Base-by-base conservation (phyloP, 2,329 filamentous ascomycete species). In the Fusarium coicis region DNA sequence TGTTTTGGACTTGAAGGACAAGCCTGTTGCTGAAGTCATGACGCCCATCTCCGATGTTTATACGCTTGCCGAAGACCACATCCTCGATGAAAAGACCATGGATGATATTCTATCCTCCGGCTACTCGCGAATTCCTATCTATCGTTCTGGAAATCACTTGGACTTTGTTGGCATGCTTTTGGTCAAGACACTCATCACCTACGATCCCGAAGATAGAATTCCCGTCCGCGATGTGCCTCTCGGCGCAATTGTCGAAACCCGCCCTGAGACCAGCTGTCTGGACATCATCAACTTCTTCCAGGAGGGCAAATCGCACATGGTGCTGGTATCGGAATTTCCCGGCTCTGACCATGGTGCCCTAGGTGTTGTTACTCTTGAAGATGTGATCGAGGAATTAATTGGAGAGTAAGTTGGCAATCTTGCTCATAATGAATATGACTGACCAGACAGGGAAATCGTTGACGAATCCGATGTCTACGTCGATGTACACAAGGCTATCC, bases 231-330 rank as follows among this genome's bases (percentile, higher is more conserved):
- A 98, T 70, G 98, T 99, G 80, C 92, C 95, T 12, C 87, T 99
- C 56, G 96, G 96, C 19, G 98, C 96, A 1, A 89, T 99, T 11
- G 96, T 97, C 4, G 96, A 99, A 82, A 99, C 96, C 0, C 90
- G 94, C 15, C 94, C 96, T 0, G 94, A 98, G 80, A 99, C 96
- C 1, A 98, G 95, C 84, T 99, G 96, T 81, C 84, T 99, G 63
- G 96, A 99, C 81, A 98, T 99, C 78, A 94, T 99, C 84, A 99
- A 99, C 84, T 99, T 98, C 83, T 99, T 99, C 85, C 96, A 99
- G 82, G 96, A 99, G 85, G 96, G 96, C 77, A 99, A 99, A 82
- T 97, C 95, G 4, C 96, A 99, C 82, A 97, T 99, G 95, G 96
- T 98, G 1, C 86, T 99, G 34, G 96, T 98, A 14, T 98, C 96